These are phyloP conservation scores for Millerago galiae DNA, from an alignment of 805 yeast genomes.

Conservation along the genomic window DNA sequence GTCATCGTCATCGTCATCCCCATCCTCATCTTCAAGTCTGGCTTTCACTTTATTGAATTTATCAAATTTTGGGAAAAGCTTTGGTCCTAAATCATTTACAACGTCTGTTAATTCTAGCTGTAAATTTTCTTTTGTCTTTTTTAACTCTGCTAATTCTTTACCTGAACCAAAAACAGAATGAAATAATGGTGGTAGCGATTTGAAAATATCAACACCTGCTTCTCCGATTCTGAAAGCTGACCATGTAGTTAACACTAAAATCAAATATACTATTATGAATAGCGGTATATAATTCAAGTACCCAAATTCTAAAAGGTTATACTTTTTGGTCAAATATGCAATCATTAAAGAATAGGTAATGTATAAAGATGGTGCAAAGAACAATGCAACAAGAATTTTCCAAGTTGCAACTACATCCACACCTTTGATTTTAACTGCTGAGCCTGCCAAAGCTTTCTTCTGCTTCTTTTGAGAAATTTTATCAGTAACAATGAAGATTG, in stretches of 20 bases:
- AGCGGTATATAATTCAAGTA: constrained; percentile 18
- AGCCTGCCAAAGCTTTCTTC: constrained; percentile 74
- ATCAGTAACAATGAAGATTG: constrained; percentile 74
- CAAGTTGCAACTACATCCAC: constrained; percentile 92
- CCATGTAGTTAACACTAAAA: constrained; percentile 70
- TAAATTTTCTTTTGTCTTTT: constrained; percentile 51
- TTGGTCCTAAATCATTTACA: constrained; percentile 81
- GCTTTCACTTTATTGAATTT: constrained; percentile 11
- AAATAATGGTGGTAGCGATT: constrained; percentile 70
- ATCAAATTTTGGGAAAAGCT: constrained; percentile 81
- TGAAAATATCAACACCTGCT: constrained; percentile 79
- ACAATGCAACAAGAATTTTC: constrained; percentile 83
- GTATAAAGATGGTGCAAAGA: constrained; percentile 80
- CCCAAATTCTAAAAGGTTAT: constrained; percentile 17
- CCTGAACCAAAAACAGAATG: constrained; percentile 34
- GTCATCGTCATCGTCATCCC: constrained; percentile 17
- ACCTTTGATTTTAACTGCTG: constrained; percentile 85
- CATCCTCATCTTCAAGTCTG: neutral
- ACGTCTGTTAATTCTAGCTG: constrained; percentile 69
- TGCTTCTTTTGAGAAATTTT: constrained; percentile 67
- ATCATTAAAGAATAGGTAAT: constrained; percentile 57
- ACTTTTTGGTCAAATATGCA: constrained; percentile 31
- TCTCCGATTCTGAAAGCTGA: constrained; percentile 88
- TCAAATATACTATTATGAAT: constrained; percentile 44
- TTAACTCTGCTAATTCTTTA: constrained; percentile 43